These are phyloP conservation scores for Anethum foeniculum DNA, from an alignment of 140 eudicot genomes.

Conservation along the genomic window DNA sequence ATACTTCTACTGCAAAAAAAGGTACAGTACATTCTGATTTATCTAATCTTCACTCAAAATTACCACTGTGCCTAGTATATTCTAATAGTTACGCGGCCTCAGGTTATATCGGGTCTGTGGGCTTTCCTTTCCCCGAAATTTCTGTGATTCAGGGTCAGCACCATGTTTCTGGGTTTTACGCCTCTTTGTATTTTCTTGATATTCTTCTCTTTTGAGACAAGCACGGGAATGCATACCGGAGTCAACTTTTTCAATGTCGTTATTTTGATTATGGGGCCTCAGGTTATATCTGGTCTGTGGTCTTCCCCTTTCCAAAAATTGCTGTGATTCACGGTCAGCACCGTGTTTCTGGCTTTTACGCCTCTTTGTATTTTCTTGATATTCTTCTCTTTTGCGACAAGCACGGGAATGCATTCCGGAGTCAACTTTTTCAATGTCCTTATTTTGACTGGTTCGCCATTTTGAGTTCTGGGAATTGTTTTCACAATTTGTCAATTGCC, in stretches of 20 bases:
- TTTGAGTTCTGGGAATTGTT: slow-evolving; percentile 31
- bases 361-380: slow-evolving; percentile 32
- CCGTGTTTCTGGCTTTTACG: slow-evolving; percentile 46
- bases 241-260: slow-evolving; percentile 9
- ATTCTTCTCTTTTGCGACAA: slow-evolving; percentile 60
- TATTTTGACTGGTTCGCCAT: slow-evolving; percentile 18
- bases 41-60: neutral
- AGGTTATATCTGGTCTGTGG: neutral
- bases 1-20: neutral
- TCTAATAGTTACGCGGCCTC: neutral
- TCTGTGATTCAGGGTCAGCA: slow-evolving; percentile 24
- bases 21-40: neutral
- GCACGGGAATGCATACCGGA: slow-evolving; percentile 22
- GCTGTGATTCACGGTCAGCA: slow-evolving; percentile 23
- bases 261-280: slow-evolving; percentile 4
- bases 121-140: slow-evolving; percentile 28
- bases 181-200: slow-evolving; percentile 32
- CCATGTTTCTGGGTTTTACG: slow-evolving; percentile 47
- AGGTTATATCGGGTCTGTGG: slow-evolving; percentile 1
- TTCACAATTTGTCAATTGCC: slow-evolving; percentile 28
- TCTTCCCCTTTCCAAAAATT: slow-evolving; percentile 27
- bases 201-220: slow-evolving; percentile 59
- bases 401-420: slow-evolving; percentile 21
- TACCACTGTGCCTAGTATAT: neutral
- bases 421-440: slow-evolving; percentile 8